Base-by-base conservation (phyloP, 2,329 filamentous ascomycete species). In the Alternaria tenuissima region DNA sequence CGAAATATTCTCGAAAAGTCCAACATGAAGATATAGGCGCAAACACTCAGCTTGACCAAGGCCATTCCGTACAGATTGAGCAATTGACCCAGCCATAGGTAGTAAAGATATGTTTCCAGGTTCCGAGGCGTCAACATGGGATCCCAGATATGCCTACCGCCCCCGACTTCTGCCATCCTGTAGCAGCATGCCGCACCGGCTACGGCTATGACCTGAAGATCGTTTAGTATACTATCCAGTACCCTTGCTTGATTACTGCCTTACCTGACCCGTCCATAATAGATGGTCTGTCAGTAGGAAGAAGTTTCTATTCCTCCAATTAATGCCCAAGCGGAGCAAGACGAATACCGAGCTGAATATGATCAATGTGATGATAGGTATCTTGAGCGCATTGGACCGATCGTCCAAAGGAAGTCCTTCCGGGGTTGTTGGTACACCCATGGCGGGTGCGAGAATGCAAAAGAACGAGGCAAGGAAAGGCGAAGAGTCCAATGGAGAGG, bases 31-130 rank as follows among this genome's bases (percentile, higher is more conserved):
- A 73, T 68, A 51, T 72, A 73, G 22, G 69, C 64, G 41, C 69
- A 72, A 5, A 73, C 70, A 52, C 69, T 72, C n/a, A 72, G 55
- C 32, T 72, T 73, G 22, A 73, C 62, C 54, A 72, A 63, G 4
- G 69, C 71, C 71, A 73, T 73, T 9, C 68, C 68, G 11, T 72
- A 72, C 0, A 73, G 56, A 12, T 72, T 73, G 14, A 73, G 64
- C 1, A 73, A 16, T 26, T 73, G 69, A 12, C 64, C 63, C 8
- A 69, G 26, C 71, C 71, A 73, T 4, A 73, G 51, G 22, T 62
- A 63, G 24, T 59, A 60, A 4, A 71, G 57, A 38, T 70, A 71
- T 4, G 57, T 59, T 18, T 63, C 54, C 46, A 71, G 26, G n/a
- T 66, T 67, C n/a, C 43, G 55, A 2, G 64, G 65, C 7, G 67